These are phyloP conservation scores for Tolypocladium amazonense DNA, from an alignment of 2,329 filamentous ascomycete genomes.

Conservation along the genomic window DNA sequence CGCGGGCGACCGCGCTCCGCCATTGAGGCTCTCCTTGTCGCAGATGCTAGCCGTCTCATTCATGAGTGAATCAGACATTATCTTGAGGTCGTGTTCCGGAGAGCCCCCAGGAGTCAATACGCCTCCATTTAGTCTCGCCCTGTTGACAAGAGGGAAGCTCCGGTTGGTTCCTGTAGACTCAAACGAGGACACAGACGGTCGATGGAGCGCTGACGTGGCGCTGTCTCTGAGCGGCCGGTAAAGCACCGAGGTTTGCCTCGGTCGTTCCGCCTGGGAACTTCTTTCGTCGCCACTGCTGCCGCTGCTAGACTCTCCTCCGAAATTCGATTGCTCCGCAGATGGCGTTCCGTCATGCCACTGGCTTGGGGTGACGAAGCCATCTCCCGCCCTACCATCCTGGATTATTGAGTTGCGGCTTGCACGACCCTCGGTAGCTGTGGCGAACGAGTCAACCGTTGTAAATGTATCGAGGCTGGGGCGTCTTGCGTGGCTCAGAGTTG, in stretches of 20 bases:
- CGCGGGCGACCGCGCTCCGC: slow-evolving; percentile 24
- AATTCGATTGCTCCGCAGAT: slow-evolving; percentile 12
- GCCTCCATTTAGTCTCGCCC: slow-evolving; percentile 32
- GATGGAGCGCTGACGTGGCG: slow-evolving; percentile 30
- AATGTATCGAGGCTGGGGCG: slow-evolving; percentile 40
- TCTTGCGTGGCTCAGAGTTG: slow-evolving; percentile 16
- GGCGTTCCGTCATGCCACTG: slow-evolving; percentile 10
- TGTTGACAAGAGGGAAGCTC: slow-evolving; percentile 52
- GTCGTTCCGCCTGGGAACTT: slow-evolving; percentile 6
- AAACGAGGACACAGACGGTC: slow-evolving; percentile 46
- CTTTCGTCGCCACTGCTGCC: slow-evolving; percentile 13
- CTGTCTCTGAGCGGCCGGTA: slow-evolving; percentile 32
- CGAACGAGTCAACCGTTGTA: slow-evolving; percentile 35
- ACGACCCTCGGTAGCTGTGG: slow-evolving; percentile 42
- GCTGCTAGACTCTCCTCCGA: slow-evolving; percentile 10
- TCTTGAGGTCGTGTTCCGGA: slow-evolving; percentile 36
- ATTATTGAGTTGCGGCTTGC: slow-evolving; percentile 24
- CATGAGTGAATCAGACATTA: slow-evolving; percentile 37
- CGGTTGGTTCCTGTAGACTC: slow-evolving; percentile 48
- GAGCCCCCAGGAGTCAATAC: slow-evolving; percentile 37
- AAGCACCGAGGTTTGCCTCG: slow-evolving; percentile 23
- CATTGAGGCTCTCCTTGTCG: slow-evolving; percentile 19
- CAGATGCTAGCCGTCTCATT: slow-evolving; percentile 33
- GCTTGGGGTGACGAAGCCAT: slow-evolving; percentile 9
- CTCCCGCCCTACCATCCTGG: slow-evolving; percentile 8